Evolutionary conservation across 352 stramenopile genomes (phyloP), one percentile per base, ranked within the genome.

Genomic region (Ophiocytium majus): DNA sequence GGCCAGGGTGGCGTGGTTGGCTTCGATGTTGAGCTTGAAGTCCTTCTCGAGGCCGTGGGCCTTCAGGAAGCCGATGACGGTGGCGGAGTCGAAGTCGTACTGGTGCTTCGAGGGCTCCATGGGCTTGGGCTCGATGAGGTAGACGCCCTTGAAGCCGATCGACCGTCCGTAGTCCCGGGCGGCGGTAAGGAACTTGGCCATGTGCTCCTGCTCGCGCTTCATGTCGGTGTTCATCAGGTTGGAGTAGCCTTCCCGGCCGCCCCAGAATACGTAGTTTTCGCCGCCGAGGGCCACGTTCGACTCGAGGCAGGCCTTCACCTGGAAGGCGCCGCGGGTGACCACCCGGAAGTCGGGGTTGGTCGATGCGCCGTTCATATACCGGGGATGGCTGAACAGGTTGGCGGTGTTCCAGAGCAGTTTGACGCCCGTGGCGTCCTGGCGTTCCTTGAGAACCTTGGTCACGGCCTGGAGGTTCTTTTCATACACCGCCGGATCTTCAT

Each of bases 11-110:
- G 92, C 95, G 90, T 96, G 93, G 85, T 95, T 95, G 31, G 93
- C 92, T 89, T 95, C 93, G 82, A 96, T 94, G 89, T 96, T 95
- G 71, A 96, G 63, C 86, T 95, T 94, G 88, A 96, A 95, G 81
- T 96, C 88, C 37, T 93, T 89, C 33, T 93, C 86, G 28, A 96
- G 88, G 1, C 89, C 91, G 86, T 96, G 94, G 74, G 83, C 89
- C 81, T 92, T 89, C 50, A 96, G 89, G 87, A 96, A 96, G n/a
- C 92, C 90, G 49, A 96, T 93, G 37, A 93, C 90, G 0, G 93
- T 95, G 34, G 93, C 91, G 9, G 92, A 92, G 82, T 96, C 93
- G 86, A 95, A 95, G 90, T 95, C 93, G 90, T 96, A 96, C 89
- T 95, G 92, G 88, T 95, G 93, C 89, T 95, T 95, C 83, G 91